phyloP scores from a whole-genome alignment of 2,329 filamentous ascomycete species.

The Sporothrix euskadiensis region DNA sequence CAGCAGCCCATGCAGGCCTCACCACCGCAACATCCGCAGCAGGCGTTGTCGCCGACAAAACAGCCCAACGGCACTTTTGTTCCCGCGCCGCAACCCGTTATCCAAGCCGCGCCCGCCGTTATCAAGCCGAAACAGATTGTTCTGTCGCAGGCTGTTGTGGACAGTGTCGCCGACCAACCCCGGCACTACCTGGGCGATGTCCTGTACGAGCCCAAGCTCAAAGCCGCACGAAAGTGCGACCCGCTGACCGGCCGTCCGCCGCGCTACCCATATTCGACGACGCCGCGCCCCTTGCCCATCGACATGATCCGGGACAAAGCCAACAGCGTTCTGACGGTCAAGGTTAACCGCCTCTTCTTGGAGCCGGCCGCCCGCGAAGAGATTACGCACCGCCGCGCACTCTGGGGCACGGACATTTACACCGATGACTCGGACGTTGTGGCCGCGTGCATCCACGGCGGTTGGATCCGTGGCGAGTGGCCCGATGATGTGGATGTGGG shows the following conservation, averaged over 20 bases:
- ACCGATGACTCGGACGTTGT: constrained; percentile 94
- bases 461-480: constrained; percentile 91
- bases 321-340: constrained; percentile 88
- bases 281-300: constrained; percentile 71
- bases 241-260: constrained; percentile 52
- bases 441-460: constrained; percentile 87
- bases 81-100: not conserved
- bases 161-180: constrained; percentile 68
- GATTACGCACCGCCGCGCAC: constrained; percentile 73
- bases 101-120: not conserved
- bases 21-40: constrained; percentile 28
- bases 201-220: constrained; percentile 72
- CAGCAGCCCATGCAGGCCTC: constrained; percentile 3
- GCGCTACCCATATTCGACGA: constrained; percentile 45
- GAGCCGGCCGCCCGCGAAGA: constrained; percentile 71
- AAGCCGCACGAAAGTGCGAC: constrained; percentile 51
- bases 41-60: not conserved
- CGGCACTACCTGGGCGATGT: constrained; percentile 82
- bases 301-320: constrained; percentile 71
- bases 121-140: constrained; percentile 65
- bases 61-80: not conserved
- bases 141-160: constrained; percentile 68
- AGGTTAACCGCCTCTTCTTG: constrained; percentile 79
- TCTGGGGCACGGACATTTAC: constrained; percentile 95
- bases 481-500: constrained; percentile 70